Base-by-base conservation (phyloP, 169 alveolate species). In the Eimeria sp. region DNA sequence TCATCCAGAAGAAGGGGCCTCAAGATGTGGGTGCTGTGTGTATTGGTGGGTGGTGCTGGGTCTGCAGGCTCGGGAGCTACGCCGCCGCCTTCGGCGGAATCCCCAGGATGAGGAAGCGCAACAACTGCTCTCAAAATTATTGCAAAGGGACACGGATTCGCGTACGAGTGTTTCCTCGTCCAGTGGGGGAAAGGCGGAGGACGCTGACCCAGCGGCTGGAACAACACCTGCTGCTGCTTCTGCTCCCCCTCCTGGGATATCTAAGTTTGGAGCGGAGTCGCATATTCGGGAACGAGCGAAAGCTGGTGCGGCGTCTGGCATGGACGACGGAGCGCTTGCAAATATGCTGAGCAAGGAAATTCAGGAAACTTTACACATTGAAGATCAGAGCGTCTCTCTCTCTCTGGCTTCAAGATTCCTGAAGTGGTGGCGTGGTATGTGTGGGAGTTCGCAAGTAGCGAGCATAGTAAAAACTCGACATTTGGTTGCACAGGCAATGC, bases 1-100 rank as follows among this genome's bases (percentile, higher is more conserved):
- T 40, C 60, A 1, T 27, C 37, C 64, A 6, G 40, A 46, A 46
- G 20, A 13, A 18, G 4, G 43, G 33, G 2, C 23, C 0, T 33
- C 37, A 33, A 33, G 23, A 33, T 0, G 37, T 71, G 16, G n/a
- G 1, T 60, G 25, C 23, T 60, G 27, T 71, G 25, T 11, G 30
- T 23, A 13, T 85, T 6, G 30, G 9, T 85, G n/a, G 52, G 43
- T 64, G 94, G n/a, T 25, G n/a, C 62, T 74, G 30, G 11, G 16
- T 71, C 16, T 54, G 33, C 89, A 90, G 95, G 95, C 78, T 49
- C 95, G 91, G 62, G 91, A 91, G 85, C 68, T 91, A 78, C 91
- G 90, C 27, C 90, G 95, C 52, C 95, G 95, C 71, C 95, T 91
- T 33, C 90, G 90, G 85, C 62, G 90, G 49, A 80, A 91, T 30